Evolutionary conservation across 2,329 filamentous ascomycete species (phyloP).

Genomic region (Cadophora sp.): DNA sequence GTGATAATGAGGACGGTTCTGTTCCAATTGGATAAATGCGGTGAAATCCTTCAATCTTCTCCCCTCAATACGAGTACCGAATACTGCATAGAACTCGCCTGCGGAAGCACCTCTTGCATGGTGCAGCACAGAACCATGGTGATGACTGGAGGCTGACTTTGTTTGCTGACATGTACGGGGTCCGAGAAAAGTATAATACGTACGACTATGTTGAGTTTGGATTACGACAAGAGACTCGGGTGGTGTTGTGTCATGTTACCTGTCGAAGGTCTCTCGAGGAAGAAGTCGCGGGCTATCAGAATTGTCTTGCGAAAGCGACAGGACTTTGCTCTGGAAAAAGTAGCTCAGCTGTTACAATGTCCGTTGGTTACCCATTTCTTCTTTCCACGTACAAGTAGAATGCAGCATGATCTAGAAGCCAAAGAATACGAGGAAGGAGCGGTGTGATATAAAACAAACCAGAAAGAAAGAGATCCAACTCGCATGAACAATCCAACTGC

Average conservation of each 20-base stretch:
- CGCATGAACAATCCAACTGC: not conserved
- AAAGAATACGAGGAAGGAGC: not conserved
- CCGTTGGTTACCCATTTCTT: too few relatives aligned
- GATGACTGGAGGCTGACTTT: constrained; percentile 6
- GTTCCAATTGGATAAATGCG: constrained; percentile 8
- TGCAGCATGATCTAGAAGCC: too few relatives aligned
- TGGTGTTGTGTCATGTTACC: too few relatives aligned
- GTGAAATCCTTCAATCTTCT: not conserved
- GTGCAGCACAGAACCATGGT: not conserved
- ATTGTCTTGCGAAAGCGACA: too few relatives aligned
- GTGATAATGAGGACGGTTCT: not conserved
- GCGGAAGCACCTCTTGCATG: constrained; percentile 13
- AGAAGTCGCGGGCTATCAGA: too few relatives aligned
- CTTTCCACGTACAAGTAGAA: too few relatives aligned
- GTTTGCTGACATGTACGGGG: not conserved
- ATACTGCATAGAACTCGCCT: not conserved
- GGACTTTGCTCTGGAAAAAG: too few relatives aligned
- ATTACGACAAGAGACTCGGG: not conserved
- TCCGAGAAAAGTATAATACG: not conserved
- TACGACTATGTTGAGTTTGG: not conserved
- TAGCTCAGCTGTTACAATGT: too few relatives aligned
- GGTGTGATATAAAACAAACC: not conserved
- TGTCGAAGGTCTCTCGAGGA: too few relatives aligned
- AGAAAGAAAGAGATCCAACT: not conserved
- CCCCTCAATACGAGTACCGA: constrained; percentile 9